Evolutionary conservation across 108 stramenopile genomes (phyloP).

Genomic region (Schizochytrium sp.): DNA sequence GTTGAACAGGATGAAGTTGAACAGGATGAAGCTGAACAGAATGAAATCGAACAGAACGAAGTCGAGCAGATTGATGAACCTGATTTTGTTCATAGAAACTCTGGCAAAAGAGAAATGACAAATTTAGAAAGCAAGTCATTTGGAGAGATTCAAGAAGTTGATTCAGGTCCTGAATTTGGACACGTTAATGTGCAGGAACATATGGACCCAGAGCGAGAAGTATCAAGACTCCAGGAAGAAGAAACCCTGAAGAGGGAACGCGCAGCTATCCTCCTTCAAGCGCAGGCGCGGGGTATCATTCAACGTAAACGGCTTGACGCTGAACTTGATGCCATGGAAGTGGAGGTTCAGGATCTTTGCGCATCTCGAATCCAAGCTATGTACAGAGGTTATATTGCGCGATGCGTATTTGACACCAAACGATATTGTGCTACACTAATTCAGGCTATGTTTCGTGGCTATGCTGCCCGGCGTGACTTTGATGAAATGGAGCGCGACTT

Average conservation of each 20-base stretch:
- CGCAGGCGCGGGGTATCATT: slow-evolving; percentile 29
- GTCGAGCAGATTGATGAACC: no score
- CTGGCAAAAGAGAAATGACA: no score
- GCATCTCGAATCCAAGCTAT: neutral
- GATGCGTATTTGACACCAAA: neutral
- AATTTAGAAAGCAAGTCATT: no score
- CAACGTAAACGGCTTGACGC: slow-evolving; percentile 34
- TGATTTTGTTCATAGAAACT: no score
- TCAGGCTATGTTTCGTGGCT: slow-evolving; percentile 26
- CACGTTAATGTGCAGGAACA: no score
- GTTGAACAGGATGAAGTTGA: no score
- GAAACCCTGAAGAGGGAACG: neutral
- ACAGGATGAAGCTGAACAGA: no score
- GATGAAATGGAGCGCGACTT: slow-evolving; percentile 41
- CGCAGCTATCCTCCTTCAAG: slow-evolving; percentile 10
- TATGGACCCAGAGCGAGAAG: no score
- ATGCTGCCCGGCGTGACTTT: neutral
- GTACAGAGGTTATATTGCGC: neutral
- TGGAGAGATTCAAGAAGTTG: no score
- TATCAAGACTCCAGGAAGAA: no score
- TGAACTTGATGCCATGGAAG: slow-evolving; percentile 12
- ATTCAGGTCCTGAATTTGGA: no score
- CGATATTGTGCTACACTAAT: neutral
- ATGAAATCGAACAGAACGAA: no score
- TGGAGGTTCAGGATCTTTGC: neutral